Percentiles rank a stretch among this genome's conserved stretches.
Conservation (phyloP, 768 basidiomycete genomes). For the Vararia minispora region DNA sequence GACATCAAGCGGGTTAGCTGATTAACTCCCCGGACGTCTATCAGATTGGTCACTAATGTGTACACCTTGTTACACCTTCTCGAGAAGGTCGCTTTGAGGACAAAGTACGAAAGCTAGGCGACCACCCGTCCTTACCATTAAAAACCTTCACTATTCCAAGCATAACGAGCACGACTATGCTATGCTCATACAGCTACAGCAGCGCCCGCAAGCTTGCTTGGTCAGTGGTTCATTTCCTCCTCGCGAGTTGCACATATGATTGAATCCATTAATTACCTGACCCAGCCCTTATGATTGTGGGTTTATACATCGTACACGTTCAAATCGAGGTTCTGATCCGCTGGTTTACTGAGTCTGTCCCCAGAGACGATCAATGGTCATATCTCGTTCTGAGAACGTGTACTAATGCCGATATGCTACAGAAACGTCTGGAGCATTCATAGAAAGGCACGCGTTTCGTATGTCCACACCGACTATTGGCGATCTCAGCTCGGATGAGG, state of each 20-base stretch:
- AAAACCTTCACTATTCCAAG: conserved; percentile 66
- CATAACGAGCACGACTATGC: conserved; percentile 69
- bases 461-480: conserved; percentile 71
- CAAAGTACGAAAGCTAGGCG: conserved; percentile 41
- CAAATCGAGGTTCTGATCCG: too few relatives aligned
- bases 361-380: conserved; percentile 79
- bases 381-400: conserved; percentile 53
- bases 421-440: conserved; percentile 13
- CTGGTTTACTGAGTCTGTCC: background rate
- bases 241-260: conserved; percentile 6
- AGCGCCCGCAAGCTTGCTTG: conserved; percentile 79
- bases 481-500: conserved; percentile 52
- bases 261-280: conserved; percentile 4
- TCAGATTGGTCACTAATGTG: background rate
- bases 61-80: conserved; percentile 63
- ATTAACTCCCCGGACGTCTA: background rate
- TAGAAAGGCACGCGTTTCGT: conserved; percentile 61
- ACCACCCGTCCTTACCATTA: conserved; percentile 72
- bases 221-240: conserved; percentile 40
- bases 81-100: conserved; percentile 72
- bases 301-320: conserved; percentile 61
- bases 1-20: conserved; percentile 77
- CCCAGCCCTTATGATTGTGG: conserved; percentile 62
- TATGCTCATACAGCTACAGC: conserved; percentile 79
- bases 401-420: conserved; percentile 6